Evolutionary conservation across 495 filamentous ascomycete species (phyloP).

Genomic region (Mytilinidion resinicola): DNA sequence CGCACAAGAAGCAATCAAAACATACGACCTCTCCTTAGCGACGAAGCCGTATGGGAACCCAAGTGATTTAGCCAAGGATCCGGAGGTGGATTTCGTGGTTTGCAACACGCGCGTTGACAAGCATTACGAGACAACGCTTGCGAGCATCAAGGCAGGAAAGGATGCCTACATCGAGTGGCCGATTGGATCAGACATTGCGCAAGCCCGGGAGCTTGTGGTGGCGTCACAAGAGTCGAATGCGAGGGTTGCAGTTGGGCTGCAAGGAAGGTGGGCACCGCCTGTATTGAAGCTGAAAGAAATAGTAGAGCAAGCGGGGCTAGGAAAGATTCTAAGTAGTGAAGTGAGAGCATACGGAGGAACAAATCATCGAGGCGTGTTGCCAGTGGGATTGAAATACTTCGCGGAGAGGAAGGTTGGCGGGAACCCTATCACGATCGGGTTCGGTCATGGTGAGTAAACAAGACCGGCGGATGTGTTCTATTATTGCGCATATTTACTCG

Average conservation of each 20-base stretch:
- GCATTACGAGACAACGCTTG: conserved; percentile 11
- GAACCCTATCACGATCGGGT: conserved; percentile 11
- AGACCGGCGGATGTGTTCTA: neutral
- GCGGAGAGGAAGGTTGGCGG: conserved; percentile 13
- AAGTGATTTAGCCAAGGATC: conserved; percentile 15
- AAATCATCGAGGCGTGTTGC: neutral
- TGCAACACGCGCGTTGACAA: conserved; percentile 7
- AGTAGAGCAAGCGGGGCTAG: conserved; percentile 6
- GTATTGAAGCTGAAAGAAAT: conserved; percentile 10
- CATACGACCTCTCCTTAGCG: conserved; percentile 3
- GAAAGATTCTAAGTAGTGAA: too few relatives aligned
- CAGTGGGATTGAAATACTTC: conserved; percentile 13
- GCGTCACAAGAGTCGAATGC: neutral
- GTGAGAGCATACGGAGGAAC: conserved; percentile 1
- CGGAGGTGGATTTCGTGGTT: conserved; percentile 23
- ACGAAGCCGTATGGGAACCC: conserved; percentile 24
- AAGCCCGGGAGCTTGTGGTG: conserved; percentile 1
- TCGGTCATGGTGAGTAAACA: conserved; percentile 11
- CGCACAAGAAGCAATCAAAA: conserved; percentile 11
- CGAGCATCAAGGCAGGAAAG: conserved; percentile 17
- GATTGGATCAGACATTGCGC: conserved; percentile 2
- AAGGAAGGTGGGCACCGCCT: conserved; percentile 4
- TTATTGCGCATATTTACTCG: neutral
- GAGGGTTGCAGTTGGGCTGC: conserved; percentile 10
- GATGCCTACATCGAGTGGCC: conserved; percentile 23